Evolutionary conservation across 371 early-diverging fungal species (phyloP), one percentile per base, ranked within the genome.

Genomic region (Batkoa obscura): DNA sequence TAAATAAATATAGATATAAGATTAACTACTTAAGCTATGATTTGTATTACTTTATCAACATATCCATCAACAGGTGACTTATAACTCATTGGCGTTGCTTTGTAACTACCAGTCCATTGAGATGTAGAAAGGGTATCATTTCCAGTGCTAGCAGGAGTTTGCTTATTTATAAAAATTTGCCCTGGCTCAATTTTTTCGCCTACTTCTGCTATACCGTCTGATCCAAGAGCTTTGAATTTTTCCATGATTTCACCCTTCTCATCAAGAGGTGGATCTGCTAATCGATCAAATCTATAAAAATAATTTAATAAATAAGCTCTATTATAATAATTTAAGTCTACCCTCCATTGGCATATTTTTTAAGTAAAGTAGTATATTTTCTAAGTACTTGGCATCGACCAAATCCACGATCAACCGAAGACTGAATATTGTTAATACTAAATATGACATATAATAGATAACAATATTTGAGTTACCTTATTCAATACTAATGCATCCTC

Each of bases 401-500:
- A 66, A 98, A 93, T n/a, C 99, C 99, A 57, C 99, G 83, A 71
- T 99, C 99, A 3, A 99, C 64, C 45, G 96, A 90, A 6, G 90
- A 79, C 74, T 84, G 58, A 23, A 32, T 13, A 38, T 47, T 17
- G 12, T 52, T 30, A 45, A 38, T 41, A 56, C 94, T 92, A 74
- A 98, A 98, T 3, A 90, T 23, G 23, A 23, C 23, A 23, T 34
- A 1, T 1, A 34, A 10, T 59, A 33, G 36, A 32, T 37, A 42
- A 42, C 32, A 30, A 38, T 12, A 45, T 13, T 10, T 41, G 15
- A 39, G 30, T 38, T 63, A 75, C 80, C 73, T 90, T 92, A 75
- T 99, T 99, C 50, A 99, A 59, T 2, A 99, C 91, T 60, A 99
- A 67, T 13, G 99, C 98, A 78, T 99, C 99, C 78, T 99, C 99